phyloP scores from a whole-genome alignment of 2,329 filamentous ascomycete species.

The Neocatenulostroma microsporum region DNA sequence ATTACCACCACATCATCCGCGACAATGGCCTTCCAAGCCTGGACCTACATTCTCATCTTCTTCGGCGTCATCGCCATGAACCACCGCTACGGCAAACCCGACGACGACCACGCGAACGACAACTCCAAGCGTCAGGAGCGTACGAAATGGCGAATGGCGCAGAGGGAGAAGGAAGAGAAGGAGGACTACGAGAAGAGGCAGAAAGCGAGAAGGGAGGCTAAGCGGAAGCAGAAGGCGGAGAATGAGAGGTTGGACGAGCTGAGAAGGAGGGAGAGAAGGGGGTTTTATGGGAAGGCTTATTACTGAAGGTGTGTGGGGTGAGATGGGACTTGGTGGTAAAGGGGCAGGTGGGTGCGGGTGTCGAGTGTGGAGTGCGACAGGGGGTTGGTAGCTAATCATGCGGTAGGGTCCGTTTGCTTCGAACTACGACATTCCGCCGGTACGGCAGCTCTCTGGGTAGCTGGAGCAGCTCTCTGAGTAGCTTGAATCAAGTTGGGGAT shows the following conservation, averaged over 20 bases:
- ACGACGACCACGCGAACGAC: conserved; percentile 1
- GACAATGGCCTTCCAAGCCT: conserved; percentile 9
- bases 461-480: too few species aligned
- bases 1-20: background rate
- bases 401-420: too few species aligned
- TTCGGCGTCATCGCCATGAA: conserved; percentile 9
- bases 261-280: conserved; percentile 6
- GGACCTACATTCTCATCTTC: conserved; percentile 9
- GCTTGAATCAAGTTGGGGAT: too few species aligned
- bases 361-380: too few species aligned
- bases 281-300: conserved; percentile 7
- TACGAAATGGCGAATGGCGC: conserved; percentile 5
- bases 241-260: conserved; percentile 6
- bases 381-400: too few species aligned
- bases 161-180: conserved; percentile 5
- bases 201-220: conserved; percentile 5
- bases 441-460: too few species aligned
- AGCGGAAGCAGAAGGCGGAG: conserved; percentile 6
- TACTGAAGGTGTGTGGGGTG: background rate
- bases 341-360: background rate
- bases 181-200: conserved; percentile 4
- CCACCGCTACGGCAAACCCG: conserved; percentile 7
- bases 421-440: too few species aligned
- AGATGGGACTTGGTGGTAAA: background rate
- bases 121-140: conserved; percentile 2